Evolutionary conservation across 225 moss, liverwort and hornwort species (phyloP), one percentile per base, ranked within the genome.

Genomic region (Pleurozium schreberi): DNA sequence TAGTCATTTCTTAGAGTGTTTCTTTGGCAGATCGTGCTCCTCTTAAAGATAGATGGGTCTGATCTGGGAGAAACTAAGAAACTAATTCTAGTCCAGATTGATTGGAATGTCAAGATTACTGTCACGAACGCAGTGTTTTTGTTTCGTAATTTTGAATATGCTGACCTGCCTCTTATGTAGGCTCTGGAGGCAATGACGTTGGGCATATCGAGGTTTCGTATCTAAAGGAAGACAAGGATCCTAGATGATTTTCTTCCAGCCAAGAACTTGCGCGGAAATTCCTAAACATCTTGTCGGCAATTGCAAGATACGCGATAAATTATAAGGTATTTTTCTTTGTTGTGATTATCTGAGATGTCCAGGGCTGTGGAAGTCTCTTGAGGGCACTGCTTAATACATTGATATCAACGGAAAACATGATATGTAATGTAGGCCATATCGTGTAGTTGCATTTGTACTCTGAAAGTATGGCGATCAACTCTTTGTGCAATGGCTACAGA

Each of bases 151-250:
- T 45, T 85, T n/a, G 49, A 83, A 14, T 49, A 43, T 75, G 66
- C 52, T 87, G 58, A n/a, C 62, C 38, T 60, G 61, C 36, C 69
- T 88, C 58, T 81, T 76, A 78, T 95, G 92, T 87, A 93, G 87
- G 94, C 94, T 86, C 88, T 91, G 90, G 91, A 90, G 69, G 90
- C 91, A 49, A 50, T 79, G 52, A 91, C 90, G 38, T 68, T 94
- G 90, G 92, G 84, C 90, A 80, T 83, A 81, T 81, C 36, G 91
- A 95, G 83, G 83, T 82, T 71, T 83, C 77, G 82, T 81, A 73
- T 49, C 45, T 55, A 26, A 78, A 47, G 40, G 77, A 84, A 49
- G 65, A 23, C 55, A 63, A 47, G 70, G 25, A 47, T 70, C 63
- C 58, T 33, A 55, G 36, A 40, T 28, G 64, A 80, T 70, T 79